Evolutionary conservation across 73 alveolate genomes (phyloP).

Genomic region (Paramecium pentaurelia): DNA sequence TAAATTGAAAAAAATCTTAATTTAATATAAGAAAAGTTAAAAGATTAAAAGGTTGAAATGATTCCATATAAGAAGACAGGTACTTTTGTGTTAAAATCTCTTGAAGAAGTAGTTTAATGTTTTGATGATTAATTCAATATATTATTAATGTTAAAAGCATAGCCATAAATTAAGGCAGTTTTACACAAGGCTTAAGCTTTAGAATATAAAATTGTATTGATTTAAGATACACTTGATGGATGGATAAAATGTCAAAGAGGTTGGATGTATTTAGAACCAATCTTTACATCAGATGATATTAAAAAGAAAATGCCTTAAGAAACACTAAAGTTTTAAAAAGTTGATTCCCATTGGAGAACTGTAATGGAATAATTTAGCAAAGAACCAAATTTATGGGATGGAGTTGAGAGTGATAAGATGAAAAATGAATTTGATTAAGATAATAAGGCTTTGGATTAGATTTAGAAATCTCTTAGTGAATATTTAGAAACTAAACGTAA

Average conservation of each 20-base stretch:
- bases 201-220: conserved; percentile 78
- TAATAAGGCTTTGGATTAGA: conserved; percentile 93
- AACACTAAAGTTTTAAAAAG: conserved; percentile 85
- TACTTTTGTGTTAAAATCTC: conserved; percentile 76
- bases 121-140: conserved; percentile 83
- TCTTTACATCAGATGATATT: conserved; percentile 98
- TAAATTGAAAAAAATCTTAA: conserved; percentile 74
- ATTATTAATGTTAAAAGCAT: conserved; percentile 77
- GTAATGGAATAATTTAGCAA: conserved; percentile 79
- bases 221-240: conserved; percentile 84
- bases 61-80: conserved; percentile 72
- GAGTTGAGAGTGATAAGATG: conserved; percentile 69
- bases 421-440: conserved; percentile 85
- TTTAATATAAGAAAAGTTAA: conserved; percentile 77
- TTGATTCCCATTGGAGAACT: conserved; percentile 95
- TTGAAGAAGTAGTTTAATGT: conserved; percentile 78
- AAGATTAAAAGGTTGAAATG: conserved; percentile 71
- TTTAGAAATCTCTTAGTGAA: conserved; percentile 95
- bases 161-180: conserved; percentile 74
- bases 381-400: conserved; percentile 64
- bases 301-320: conserved; percentile 89
- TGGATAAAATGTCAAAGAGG: conserved; percentile 94
- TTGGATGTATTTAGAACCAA: conserved; percentile 99
- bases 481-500: conserved; percentile 97
- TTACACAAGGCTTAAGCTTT: conserved; percentile 80